Conservation (phyloP, 352 stramenopile species). For the Nannochloropsis limnetica region DNA sequence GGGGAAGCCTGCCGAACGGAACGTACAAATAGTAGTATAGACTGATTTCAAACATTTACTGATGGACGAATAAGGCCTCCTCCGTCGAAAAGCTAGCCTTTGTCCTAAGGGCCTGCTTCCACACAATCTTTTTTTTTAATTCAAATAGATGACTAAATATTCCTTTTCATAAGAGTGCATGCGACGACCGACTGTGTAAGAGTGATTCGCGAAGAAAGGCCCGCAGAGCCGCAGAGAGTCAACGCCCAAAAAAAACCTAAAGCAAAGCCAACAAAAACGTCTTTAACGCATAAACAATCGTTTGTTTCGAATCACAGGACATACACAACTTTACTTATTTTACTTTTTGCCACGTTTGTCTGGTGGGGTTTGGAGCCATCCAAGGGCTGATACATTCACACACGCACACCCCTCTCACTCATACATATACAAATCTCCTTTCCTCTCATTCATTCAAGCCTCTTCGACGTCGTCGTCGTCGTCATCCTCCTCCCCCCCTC, state of each 20-base stretch:
- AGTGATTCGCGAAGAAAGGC: no score
- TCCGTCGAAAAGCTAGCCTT: background rate
- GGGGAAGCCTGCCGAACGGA: no score
- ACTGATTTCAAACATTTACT: background rate
- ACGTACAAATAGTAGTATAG: background rate
- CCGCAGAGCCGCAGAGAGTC: no score
- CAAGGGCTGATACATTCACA: background rate
- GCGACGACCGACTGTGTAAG: background rate
- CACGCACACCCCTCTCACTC: background rate
- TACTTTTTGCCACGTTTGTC: background rate
- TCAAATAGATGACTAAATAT: background rate
- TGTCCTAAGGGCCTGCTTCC: no score
- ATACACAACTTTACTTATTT: background rate
- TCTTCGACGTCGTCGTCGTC: background rate
- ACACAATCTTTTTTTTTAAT: background rate
- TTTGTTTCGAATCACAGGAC: background rate
- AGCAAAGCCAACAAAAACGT: background rate
- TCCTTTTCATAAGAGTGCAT: background rate
- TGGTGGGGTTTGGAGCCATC: no score
- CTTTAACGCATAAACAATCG: background rate
- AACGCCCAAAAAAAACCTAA: background rate
- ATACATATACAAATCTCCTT: background rate
- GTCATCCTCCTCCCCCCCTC: background rate
- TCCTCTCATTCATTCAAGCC: background rate
- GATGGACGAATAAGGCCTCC: background rate